Percentiles rank a stretch among this genome's conserved stretches.
phyloP scores from a whole-genome alignment of 208 protist species.

The Balamuthia mandrillaris region DNA sequence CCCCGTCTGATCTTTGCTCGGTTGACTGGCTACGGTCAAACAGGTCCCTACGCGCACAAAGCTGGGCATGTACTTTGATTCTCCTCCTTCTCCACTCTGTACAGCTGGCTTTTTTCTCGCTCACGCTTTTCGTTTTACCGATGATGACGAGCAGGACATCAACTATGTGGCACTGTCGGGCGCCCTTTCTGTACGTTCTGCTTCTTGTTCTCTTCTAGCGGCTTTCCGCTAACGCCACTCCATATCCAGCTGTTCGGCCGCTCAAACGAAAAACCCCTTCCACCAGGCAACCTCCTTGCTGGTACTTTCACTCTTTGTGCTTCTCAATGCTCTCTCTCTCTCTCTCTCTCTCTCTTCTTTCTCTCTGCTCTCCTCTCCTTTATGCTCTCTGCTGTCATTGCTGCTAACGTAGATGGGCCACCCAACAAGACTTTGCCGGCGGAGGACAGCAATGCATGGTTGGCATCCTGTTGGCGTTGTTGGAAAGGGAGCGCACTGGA shows the following conservation, averaged over 20 bases:
- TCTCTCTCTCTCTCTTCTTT: neutral
- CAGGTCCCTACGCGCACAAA: conserved; percentile 28
- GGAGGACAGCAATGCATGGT: too few species aligned
- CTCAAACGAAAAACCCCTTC: neutral
- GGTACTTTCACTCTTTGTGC: conserved; percentile 3
- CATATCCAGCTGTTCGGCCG: neutral
- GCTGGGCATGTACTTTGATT: too few species aligned
- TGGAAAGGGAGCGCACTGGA: conserved; percentile 41
- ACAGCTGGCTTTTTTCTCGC: too few species aligned
- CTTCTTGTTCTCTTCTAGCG: too few species aligned
- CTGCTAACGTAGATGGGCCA: too few species aligned
- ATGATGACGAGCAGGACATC: too few species aligned
- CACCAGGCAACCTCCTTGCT: conserved; percentile 42
- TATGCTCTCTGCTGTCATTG: neutral
- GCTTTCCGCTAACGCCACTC: neutral
- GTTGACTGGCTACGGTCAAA: conserved; percentile 71
- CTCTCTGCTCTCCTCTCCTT: neutral
- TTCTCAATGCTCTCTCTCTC: neutral
- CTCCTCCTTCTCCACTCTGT: too few species aligned
- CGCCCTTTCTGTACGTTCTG: conserved; percentile 55
- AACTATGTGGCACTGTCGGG: conserved; percentile 71
- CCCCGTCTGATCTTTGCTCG: conserved; percentile 65
- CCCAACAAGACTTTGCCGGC: too few species aligned
- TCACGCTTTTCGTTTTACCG: too few species aligned
- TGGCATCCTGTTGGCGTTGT: conserved; percentile 66